These are phyloP conservation scores for Chaetothyriales sp. DNA, from an alignment of 2,329 filamentous ascomycete species.

Conservation along the genomic window DNA sequence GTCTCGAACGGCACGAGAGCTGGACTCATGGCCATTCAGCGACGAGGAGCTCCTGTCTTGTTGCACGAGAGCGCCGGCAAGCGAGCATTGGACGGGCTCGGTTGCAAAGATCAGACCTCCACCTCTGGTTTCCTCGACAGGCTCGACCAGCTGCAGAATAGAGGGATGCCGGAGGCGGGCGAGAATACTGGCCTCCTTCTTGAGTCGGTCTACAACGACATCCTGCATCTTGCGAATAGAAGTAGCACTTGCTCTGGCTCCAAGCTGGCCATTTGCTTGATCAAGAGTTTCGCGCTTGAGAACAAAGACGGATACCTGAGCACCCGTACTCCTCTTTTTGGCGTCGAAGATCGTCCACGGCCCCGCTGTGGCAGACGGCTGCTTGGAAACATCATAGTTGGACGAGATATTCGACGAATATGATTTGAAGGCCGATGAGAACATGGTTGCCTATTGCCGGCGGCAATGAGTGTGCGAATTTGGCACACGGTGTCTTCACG, in stretches of 20 bases:
- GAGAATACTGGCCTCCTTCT: conserved; percentile 79
- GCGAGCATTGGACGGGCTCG: conserved; percentile 77
- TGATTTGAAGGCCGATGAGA: conserved; percentile 84
- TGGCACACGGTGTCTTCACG: background rate
- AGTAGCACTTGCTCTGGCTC: conserved; percentile 47
- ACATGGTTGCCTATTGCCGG: conserved; percentile 49
- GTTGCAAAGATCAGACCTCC: conserved; percentile 94
- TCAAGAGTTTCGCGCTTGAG: conserved; percentile 86
- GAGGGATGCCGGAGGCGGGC: conserved; percentile 82
- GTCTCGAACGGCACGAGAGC: conserved; percentile 59
- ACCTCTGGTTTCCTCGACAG: conserved; percentile 82
- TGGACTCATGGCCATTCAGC: conserved; percentile 68
- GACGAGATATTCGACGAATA: conserved; percentile 85
- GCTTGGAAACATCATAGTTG: conserved; percentile 73
- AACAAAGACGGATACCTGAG: conserved; percentile 79
- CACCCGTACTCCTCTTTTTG: conserved; percentile 90
- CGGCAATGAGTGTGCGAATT: background rate
- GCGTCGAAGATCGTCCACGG: conserved; percentile 97
- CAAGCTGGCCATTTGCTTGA: conserved; percentile 44
- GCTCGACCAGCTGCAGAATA: conserved; percentile 82
- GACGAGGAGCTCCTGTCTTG: conserved; percentile 68
- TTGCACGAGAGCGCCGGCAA: conserved; percentile 66
- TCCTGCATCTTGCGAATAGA: conserved; percentile 70
- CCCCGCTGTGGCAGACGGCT: conserved; percentile 65
- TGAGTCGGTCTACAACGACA: conserved; percentile 79